phyloP scores from a whole-genome alignment of 176 grass and related monocot species.

The Elaeis guineensis region DNA sequence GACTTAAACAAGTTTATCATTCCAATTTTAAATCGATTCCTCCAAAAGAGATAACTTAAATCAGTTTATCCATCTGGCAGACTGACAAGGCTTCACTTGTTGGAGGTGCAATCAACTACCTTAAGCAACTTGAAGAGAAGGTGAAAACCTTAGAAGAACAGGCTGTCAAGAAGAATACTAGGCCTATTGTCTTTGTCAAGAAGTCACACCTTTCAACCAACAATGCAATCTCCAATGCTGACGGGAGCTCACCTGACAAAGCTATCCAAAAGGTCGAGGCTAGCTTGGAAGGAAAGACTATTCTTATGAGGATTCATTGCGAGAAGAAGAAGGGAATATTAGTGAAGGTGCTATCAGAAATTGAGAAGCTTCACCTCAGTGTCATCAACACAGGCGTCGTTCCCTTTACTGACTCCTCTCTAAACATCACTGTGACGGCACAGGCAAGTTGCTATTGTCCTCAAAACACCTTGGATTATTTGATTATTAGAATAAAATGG shows the following conservation, averaged over 20 bases:
- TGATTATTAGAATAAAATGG: too few relatives aligned
- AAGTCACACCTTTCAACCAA: too few relatives aligned
- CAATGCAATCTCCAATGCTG: too few relatives aligned
- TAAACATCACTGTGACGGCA: slow-evolving; percentile 28
- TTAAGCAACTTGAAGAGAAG: slow-evolving; percentile 10
- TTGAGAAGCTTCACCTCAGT: slow-evolving; percentile 23
- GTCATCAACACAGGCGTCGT: slow-evolving; percentile 22
- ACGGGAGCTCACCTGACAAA: too few relatives aligned
- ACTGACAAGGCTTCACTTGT: slow-evolving; percentile 31
- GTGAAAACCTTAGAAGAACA: slow-evolving; percentile 12
- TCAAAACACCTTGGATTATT: too few relatives aligned
- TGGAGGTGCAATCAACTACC: slow-evolving; percentile 21
- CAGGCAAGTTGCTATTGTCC: neutral
- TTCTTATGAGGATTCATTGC: slow-evolving; percentile 21
- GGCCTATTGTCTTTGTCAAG: too few relatives aligned
- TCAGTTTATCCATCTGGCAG: neutral
- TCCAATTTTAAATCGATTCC: too few relatives aligned
- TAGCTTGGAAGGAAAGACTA: slow-evolving; percentile 1
- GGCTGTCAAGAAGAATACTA: too few relatives aligned
- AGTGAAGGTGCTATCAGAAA: slow-evolving; percentile 23
- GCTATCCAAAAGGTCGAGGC: slow-evolving; percentile 6
- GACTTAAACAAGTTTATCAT: too few relatives aligned
- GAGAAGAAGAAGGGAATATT: slow-evolving; percentile 30
- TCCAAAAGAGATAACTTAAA: too few relatives aligned
- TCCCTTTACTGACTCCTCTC: neutral